Conservation (phyloP, 768 basidiomycete species). For the Trametes villosa region DNA sequence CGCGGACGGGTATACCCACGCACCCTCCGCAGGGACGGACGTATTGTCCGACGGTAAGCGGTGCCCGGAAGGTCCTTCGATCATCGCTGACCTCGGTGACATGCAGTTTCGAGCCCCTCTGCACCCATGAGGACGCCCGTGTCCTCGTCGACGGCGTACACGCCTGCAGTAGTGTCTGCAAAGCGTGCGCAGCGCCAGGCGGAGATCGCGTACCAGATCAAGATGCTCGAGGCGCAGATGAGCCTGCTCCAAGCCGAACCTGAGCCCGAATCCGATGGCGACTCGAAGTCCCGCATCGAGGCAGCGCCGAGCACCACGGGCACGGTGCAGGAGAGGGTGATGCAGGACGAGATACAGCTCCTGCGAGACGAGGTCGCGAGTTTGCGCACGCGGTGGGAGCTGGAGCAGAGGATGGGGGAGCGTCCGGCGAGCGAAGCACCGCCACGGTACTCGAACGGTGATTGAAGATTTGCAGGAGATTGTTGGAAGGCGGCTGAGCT, state of each 20-base stretch:
- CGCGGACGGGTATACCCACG: too few relatives aligned
- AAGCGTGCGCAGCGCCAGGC: slow-evolving; percentile 4
- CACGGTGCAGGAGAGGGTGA: neutral
- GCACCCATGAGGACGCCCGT: neutral
- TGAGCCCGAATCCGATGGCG: neutral
- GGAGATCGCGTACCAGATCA: slow-evolving; percentile 8
- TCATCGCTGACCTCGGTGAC: neutral
- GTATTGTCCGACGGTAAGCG: neutral
- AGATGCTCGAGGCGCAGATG: slow-evolving; percentile 4
- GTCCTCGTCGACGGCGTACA: neutral
- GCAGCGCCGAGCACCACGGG: neutral
- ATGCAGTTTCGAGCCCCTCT: neutral
- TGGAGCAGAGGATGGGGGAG: neutral
- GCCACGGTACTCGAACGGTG: neutral
- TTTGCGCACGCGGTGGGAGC: neutral
- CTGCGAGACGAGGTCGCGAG: slow-evolving; percentile 6
- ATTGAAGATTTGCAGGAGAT: neutral
- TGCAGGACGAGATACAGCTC: neutral
- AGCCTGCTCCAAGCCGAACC: neutral
- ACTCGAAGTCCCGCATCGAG: neutral
- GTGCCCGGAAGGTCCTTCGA: neutral
- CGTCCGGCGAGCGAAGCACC: neutral
- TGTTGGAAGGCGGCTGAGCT: too few relatives aligned
- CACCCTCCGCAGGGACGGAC: neutral
- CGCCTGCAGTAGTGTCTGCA: neutral